These are phyloP conservation scores for Ogataea neopini DNA, from an alignment of 805 yeast genomes.

Conservation along the genomic window DNA sequence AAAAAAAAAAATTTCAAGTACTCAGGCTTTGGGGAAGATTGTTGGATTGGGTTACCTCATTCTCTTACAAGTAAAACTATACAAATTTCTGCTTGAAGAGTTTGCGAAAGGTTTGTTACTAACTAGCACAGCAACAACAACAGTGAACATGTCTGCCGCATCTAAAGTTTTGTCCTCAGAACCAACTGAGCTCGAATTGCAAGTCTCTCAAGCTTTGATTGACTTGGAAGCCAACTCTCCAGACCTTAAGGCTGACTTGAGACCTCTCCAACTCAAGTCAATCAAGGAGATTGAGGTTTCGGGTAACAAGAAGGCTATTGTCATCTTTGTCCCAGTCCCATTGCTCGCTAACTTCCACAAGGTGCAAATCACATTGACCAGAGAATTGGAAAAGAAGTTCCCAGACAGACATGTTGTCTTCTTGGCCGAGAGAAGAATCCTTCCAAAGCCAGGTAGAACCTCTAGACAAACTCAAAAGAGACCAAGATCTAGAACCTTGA, in stretches of 20 bases:
- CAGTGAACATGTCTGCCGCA: constrained; percentile 84
- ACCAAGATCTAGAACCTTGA: constrained; percentile 99
- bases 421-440: constrained; percentile 99
- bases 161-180: constrained; percentile 91
- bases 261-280: constrained; percentile 98
- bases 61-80: neutral
- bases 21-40: neutral
- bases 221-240: constrained; percentile 94
- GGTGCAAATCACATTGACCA: constrained; percentile 95
- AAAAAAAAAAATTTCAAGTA: constrained; percentile 7
- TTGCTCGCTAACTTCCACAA: constrained; percentile 89
- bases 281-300: constrained; percentile 97
- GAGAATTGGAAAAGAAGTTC: constrained; percentile 99
- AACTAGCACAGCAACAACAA: constrained; percentile 11
- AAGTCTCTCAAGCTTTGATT: constrained; percentile 97
- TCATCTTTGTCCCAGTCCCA: constrained; percentile 98
- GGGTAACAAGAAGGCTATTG: constrained; percentile 98
- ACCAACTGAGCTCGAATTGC: constrained; percentile 98
- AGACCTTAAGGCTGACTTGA: constrained; percentile 96
- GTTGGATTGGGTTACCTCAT: constrained; percentile 4
- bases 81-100: constrained; percentile 4
- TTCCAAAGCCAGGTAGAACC: constrained; percentile 98
- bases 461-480: constrained; percentile 96
- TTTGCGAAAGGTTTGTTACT: neutral
- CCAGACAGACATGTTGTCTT: constrained; percentile 99